Percentiles rank a stretch among this genome's conserved stretches.
Evolutionary conservation across 1,284 basidiomycete species (phyloP).

Genomic region (Melampsora americana): DNA sequence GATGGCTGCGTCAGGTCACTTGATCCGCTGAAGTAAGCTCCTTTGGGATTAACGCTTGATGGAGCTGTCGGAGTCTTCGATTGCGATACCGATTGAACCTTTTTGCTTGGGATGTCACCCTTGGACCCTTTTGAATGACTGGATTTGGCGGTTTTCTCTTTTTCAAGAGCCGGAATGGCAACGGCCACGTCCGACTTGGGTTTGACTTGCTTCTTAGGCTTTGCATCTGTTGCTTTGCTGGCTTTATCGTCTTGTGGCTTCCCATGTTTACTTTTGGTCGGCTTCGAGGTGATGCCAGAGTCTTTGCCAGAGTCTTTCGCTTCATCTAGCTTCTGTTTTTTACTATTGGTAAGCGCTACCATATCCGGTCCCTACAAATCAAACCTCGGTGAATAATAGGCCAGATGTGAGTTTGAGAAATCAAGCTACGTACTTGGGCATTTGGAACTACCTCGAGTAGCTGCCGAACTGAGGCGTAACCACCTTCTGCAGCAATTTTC

Average conservation of each 20-base stretch:
- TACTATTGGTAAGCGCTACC: constrained; percentile 15
- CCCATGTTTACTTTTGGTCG: neutral
- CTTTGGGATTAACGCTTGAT: neutral
- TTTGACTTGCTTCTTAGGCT: neutral
- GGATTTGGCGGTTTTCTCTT: constrained; percentile 13
- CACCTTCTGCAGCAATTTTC: constrained; percentile 24
- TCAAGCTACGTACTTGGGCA: constrained; percentile 24
- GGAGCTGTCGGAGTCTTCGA: neutral
- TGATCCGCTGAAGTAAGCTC: neutral
- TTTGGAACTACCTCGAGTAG: constrained; percentile 32
- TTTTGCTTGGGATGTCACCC: neutral
- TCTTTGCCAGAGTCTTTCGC: neutral
- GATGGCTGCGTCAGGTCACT: constrained; percentile 2
- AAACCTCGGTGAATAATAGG: constrained; percentile 4
- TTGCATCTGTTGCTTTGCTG: neutral
- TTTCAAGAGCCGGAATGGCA: neutral
- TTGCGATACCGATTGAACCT: neutral
- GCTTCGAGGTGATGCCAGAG: neutral
- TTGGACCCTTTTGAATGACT: neutral
- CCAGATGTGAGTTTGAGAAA: neutral
- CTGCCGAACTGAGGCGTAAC: constrained; percentile 35
- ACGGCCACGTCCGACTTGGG: neutral
- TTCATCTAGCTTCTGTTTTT: constrained; percentile 9
- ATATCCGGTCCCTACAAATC: constrained; percentile 34
- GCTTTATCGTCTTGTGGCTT: constrained; percentile 20